Base-by-base conservation (phyloP, 2,329 filamentous ascomycete species). In the Bipolaris victoriae region DNA sequence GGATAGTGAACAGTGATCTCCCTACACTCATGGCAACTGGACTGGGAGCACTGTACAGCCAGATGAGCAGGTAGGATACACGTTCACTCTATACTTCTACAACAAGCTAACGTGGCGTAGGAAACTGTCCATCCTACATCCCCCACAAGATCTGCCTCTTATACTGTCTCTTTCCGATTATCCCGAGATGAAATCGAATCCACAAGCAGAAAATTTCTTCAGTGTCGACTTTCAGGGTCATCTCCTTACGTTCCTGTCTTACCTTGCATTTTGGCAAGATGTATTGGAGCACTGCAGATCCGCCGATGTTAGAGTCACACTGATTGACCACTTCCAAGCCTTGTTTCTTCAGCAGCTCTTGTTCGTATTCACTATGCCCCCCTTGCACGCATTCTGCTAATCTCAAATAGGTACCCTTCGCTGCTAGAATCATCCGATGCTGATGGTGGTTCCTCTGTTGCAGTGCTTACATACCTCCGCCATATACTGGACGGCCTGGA, bases 1-100 rank as follows among this genome's bases (percentile, higher is more conserved):
- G 95, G 95, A 91, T 99, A 63, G 92, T 98, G 45, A 93, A 97
- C 73, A 97, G 94, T 75, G 95, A 99, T 74, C 82, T 99, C 50
- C 95, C 95, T 11, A 98, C 95, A 0, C 82, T 98, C 63, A 98
- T 99, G 95, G 95, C 95, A 3, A 98, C 92, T 0, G 95, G 95
- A 0, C 80, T 99, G 0, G 95, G 95, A 15, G 95, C 87, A 9
- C 85, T 82, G 70, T 90, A 90, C 74, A 90, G 87, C 68, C 86
- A 89, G 67, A 77, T 90, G 58, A 88, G 86, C 74, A 83, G 85
- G 80, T 84, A 58, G 65, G 77, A 13, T 18, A 35, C 13, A 9
- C 2, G 1, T 4, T n/a, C 5, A 7, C 35, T 18, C 10, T 29
- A 9, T 36, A 2, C 1, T 31, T 41, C 10, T 18, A 10, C 2